Conservation (phyloP, 192 early-diverging fungal species). For the Piromyces sp. region DNA sequence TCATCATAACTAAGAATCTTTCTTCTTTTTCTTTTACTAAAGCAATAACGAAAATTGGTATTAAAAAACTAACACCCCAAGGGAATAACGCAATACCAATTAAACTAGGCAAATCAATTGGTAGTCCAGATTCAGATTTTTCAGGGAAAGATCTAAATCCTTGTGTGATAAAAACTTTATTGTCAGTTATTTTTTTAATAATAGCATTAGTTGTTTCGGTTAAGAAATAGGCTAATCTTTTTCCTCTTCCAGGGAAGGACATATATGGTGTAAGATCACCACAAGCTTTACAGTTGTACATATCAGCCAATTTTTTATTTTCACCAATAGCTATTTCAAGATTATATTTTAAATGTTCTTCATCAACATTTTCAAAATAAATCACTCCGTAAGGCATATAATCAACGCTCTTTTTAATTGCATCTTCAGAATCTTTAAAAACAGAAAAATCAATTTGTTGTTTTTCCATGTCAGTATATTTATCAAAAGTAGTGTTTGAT, state of each 20-base stretch:
- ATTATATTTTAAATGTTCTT: background rate
- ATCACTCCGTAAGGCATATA: background rate
- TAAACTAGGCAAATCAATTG: slow-evolving; percentile 25
- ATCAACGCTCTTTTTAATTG: background rate
- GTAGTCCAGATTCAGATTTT: background rate
- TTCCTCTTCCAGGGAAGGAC: background rate
- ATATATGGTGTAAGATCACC: background rate
- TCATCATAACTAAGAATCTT: slow-evolving; percentile 51
- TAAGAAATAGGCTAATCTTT: background rate
- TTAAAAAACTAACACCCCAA: slow-evolving; percentile 49
- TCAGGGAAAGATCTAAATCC: slow-evolving; percentile 38
- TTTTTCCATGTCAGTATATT: background rate
- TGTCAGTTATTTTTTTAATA: background rate
- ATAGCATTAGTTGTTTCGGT: background rate
- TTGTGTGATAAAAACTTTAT: slow-evolving; percentile 33
- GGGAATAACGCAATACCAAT: slow-evolving; percentile 52
- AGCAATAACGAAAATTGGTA: slow-evolving; percentile 44
- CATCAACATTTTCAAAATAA: background rate
- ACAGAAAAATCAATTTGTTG: background rate
- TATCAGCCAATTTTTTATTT: background rate
- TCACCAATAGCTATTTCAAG: background rate
- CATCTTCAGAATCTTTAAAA: background rate
- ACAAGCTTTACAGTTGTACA: background rate
- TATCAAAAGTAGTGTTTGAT: background rate
- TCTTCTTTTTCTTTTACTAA: slow-evolving; percentile 58